phyloP scores from a whole-genome alignment of 31 red algal species.

The Asparagopsis taxiformis region DNA sequence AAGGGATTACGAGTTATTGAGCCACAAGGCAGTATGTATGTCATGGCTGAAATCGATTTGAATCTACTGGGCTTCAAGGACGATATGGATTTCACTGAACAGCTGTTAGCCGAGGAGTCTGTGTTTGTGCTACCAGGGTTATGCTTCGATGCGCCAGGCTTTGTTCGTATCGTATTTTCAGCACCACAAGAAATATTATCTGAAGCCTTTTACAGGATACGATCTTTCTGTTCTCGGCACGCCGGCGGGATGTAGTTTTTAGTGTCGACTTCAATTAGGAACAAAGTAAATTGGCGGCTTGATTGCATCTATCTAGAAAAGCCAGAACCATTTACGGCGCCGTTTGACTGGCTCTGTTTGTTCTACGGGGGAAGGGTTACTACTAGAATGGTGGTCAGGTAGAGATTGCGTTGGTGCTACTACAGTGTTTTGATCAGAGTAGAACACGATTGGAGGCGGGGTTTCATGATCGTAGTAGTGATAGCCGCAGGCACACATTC shows the following conservation, averaged over 20 bases:
- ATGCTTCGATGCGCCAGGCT: slow-evolving; percentile 82
- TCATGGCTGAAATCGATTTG: slow-evolving; percentile 83
- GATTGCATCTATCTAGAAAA: background rate
- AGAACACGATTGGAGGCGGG: background rate
- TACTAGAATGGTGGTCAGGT: background rate
- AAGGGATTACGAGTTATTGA: slow-evolving; percentile 49
- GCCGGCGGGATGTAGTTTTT: background rate
- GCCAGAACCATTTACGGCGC: background rate
- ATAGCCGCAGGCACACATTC: slow-evolving; percentile 68
- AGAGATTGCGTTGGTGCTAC: background rate
- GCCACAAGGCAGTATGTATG: slow-evolving; percentile 94
- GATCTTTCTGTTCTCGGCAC: slow-evolving; percentile 76
- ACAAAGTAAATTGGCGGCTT: too few species aligned
- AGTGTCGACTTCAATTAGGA: too few species aligned
- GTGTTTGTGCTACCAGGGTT: slow-evolving; percentile 94
- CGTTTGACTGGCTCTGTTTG: slow-evolving; percentile 1
- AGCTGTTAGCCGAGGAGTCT: slow-evolving; percentile 78
- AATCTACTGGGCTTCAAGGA: slow-evolving; percentile 49
- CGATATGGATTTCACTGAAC: slow-evolving; percentile 82
- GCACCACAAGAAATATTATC: slow-evolving; percentile 64
- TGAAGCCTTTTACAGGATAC: slow-evolving; percentile 82
- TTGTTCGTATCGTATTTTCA: slow-evolving; percentile 84
- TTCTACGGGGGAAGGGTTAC: background rate
- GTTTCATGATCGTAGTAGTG: slow-evolving; percentile 69
- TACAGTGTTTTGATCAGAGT: too few species aligned